phyloP scores from a whole-genome alignment of 1,284 basidiomycete genomes.

The Kalmanozyma brasiliensis region DNA sequence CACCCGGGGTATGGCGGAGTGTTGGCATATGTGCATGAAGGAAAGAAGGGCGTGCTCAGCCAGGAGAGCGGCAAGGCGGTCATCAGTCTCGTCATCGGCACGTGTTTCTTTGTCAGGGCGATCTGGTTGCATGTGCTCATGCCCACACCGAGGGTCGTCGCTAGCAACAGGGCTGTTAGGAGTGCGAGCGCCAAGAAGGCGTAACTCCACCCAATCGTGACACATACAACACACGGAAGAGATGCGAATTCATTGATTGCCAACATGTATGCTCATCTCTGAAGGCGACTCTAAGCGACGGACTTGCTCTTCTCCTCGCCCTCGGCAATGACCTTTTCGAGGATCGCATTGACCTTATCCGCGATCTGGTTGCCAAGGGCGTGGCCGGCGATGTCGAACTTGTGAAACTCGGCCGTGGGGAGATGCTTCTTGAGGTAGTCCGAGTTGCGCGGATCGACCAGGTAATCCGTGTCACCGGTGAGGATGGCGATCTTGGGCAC shows the following conservation, averaged over 20 bases:
- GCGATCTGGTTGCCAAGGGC: conserved; percentile 73
- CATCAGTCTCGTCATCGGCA: conserved; percentile 51
- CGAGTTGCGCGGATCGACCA: conserved; percentile 75
- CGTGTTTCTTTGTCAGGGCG: conserved; percentile 48
- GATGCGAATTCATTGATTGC: too few relatives aligned
- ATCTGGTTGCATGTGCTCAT: conserved; percentile 41
- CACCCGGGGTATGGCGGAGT: conserved; percentile 33
- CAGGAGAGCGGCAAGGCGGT: conserved; percentile 48
- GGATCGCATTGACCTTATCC: conserved; percentile 42
- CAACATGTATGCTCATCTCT: conserved; percentile 15
- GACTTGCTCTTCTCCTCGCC: conserved; percentile 9
- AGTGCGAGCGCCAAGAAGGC: conserved; percentile 18
- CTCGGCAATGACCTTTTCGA: conserved; percentile 30
- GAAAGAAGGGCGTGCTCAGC: conserved; percentile 14
- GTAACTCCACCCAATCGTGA: too few relatives aligned
- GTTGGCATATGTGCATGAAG: conserved; percentile 13
- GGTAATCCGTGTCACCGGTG: conserved; percentile 79
- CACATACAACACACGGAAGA: too few relatives aligned
- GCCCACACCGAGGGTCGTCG: conserved; percentile 18
- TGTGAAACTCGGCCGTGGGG: conserved; percentile 76
- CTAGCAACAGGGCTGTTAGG: conserved; percentile 22
- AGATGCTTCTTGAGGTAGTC: conserved; percentile 74
- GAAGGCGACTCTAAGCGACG: background rate
- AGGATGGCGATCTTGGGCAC: conserved; percentile 76
- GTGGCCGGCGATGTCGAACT: conserved; percentile 78